Conservation (phyloP, 441 rosid genomes). For the Pelargonium australe region DNA sequence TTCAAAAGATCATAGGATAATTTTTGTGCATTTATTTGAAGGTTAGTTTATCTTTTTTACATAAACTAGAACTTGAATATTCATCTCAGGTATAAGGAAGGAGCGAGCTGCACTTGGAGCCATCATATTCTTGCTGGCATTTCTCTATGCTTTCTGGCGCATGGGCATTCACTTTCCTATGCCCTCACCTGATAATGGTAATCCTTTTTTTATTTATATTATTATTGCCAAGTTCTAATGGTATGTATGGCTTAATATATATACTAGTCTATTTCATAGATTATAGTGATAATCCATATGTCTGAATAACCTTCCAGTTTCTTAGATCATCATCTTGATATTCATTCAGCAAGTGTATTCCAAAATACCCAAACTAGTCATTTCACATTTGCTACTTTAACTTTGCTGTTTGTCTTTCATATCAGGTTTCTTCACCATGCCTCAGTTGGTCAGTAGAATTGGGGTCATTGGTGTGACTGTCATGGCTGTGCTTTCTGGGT, state of each 20-base stretch:
- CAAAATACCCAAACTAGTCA: neutral
- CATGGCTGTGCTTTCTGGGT: slow-evolving; percentile 96
- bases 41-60: neutral
- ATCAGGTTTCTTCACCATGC: slow-evolving; percentile 87
- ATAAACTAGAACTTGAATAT: slow-evolving; percentile 9
- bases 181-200: slow-evolving; percentile 95
- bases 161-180: slow-evolving; percentile 99
- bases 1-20: neutral
- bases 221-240: slow-evolving; percentile 1
- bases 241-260: neutral
- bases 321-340: neutral
- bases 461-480: slow-evolving; percentile 98
- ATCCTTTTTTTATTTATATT: slow-evolving; percentile 15
- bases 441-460: slow-evolving; percentile 96
- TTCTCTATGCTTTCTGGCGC: slow-evolving; percentile 98
- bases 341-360: neutral
- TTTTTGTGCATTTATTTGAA: neutral
- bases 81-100: slow-evolving; percentile 70
- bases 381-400: neutral
- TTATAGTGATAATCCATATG: slow-evolving; percentile 5
- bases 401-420: slow-evolving; percentile 17
- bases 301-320: neutral
- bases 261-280: slow-evolving; percentile 6
- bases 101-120: slow-evolving; percentile 93
- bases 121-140: slow-evolving; percentile 74